Evolutionary conservation across 805 yeast species (phyloP), one percentile per base, ranked within the genome.

Genomic region (Candida bentonensis): DNA sequence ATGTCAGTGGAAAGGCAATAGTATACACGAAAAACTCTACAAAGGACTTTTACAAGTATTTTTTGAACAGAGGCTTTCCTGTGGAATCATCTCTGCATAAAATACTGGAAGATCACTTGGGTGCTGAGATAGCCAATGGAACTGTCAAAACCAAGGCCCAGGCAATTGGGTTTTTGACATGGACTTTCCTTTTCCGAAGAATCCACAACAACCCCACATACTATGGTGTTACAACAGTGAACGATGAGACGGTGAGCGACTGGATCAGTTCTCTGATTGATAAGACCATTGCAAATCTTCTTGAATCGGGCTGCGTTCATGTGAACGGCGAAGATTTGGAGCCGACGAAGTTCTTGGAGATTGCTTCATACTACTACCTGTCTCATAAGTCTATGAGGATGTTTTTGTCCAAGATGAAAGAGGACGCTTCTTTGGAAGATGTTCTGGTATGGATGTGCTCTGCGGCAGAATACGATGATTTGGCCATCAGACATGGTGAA

Each of bases 401-500:
- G 46, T 66, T 89, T 44, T 63, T 85, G 46, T 65, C 64, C 15
- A 73, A 74, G 44, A 70, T 83, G 15, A 58, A 59, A 26, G 64
- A 64, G 4, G 46, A 60, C 15, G 65, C 70, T 15, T 56, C 70
- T 3, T 77, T 82, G 53, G 64, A 87, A 58, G 74, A 77, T 43
- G 73, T 88, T 67, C 58, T 92, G 62, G 63, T 66, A 47, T 64
- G 76, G 58, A 60, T 78, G 48, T 74, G 81, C 42, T 72, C 73
- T 47, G 83, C 89, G 0, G 65, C 77, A 0, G 96, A 87, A 60
- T 87, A 82, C 55, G 86, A 86, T 57, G 95, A 85, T 53, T 65
- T 88, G 21, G 89, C 96, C 1, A 84, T 92, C 1, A 71, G 96
- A 49, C 96, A 88, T 58, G 94, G 94, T 22, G 96, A 87, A 62